Base-by-base conservation (phyloP, 805 yeast species). In the Candida maris region DNA sequence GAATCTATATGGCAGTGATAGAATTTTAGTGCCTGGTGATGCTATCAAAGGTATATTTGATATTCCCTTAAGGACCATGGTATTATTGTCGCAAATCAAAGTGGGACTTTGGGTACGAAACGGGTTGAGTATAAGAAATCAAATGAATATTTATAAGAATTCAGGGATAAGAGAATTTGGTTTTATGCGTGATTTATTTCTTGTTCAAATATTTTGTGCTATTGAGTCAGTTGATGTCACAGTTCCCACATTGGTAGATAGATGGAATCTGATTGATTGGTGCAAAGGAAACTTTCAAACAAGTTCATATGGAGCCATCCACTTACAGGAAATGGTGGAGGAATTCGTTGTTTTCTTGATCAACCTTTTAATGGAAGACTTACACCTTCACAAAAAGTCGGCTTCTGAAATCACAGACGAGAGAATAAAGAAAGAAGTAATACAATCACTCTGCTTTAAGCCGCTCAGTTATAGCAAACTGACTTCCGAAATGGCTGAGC, bases 101-200 rank as follows among this genome's bases (percentile, higher is more conserved):
- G 79, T 84, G 0, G 96, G 96, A 0, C 73, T 83, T 38, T 91
- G 97, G 97, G 96, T 91, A 0, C 73, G 97, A 51, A 91, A 91
- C 59, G 98, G 98, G 0, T 73, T 77, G 40, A 81, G 89, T 27
- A 79, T 87, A 4, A 70, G 83, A 27, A 78, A 80, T 18, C 97
- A 91, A 54, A 70, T 84, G 45, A 82, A 79, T 47, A 78, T 88
- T 38, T 91, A 91, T 56, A 73, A 83, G 26, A 81, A 77, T 40
- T 73, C 88, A 9, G 84, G 87, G 4, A 69, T 89, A 33, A 68
- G 97, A 37, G 97, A 89, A 45, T 76, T 77, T 42, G 95, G 96
- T 0, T 89, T 72, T 53, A 68, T 79, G 48, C 71, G 95, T 47
- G 97, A 93, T 50, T 56, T 91, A 15, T 84, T 74, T 53, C 64